Evolutionary conservation across 257 asterid genomes (phyloP), one percentile per base, ranked within the genome.

Genomic region (Salvia hispanica): DNA sequence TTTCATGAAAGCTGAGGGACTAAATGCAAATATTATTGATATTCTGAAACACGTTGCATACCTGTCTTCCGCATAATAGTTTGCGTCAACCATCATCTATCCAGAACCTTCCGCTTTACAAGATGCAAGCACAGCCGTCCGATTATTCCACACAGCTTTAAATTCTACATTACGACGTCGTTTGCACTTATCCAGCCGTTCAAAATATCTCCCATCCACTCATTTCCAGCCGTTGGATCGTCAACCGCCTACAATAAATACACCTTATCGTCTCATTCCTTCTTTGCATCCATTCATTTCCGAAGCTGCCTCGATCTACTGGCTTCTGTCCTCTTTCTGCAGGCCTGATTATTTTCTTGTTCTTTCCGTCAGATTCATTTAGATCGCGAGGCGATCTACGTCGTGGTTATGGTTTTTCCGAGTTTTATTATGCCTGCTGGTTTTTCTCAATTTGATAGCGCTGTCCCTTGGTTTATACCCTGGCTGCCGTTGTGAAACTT

Each of bases 161-260:
- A 58, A 58, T 71, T 42, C 67, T 45, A 86, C 7, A 36, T 62
- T 31, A 62, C 70, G 45, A 47, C 25, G 72, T 44, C 74, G 77
- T 55, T n/a, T 16, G 39, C 14, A 58, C 73, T 10, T 36, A 64
- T 62, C 80, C 43, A 46, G 16, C 95, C 84, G 71, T 77, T 56
- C n/a, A 69, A 64, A 44, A 53, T 67, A 51, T 44, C 34, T 43
- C 59, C 71, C 58, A 0, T 6, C 7, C 18, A 0, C 58, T 39
- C 65, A 73, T 70, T 64, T 6, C 4, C 53, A 78, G 69, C 88
- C 90, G 88, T 82, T 65, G 72, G 82, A 84, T 82, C 82, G 58
- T 14, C 18, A 7, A 66, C 4, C 42, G 55, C 8, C 60, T 51
- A 58, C 76, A 6, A 77, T 84, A 88, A 82, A 83, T 83, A 56